phyloP scores from a whole-genome alignment of 495 filamentous ascomycete genomes.

The Lichenothelia convexa region DNA sequence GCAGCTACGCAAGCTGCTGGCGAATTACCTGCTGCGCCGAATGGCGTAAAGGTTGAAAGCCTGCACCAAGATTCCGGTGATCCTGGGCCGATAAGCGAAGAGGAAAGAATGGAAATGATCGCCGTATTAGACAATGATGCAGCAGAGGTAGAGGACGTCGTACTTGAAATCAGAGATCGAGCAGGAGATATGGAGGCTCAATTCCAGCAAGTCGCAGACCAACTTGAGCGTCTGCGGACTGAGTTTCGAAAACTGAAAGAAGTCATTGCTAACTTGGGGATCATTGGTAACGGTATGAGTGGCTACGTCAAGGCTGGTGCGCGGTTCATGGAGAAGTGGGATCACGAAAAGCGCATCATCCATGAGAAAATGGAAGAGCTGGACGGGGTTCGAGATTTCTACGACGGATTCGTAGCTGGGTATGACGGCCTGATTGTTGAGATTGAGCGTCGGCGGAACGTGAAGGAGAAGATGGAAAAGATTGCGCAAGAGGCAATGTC shows the following conservation, averaged over 20 bases:
- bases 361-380: conserved; percentile 51
- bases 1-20: conserved; percentile 36
- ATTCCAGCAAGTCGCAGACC: conserved; percentile 37
- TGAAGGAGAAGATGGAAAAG: conserved; percentile 52
- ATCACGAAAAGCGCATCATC: conserved; percentile 51
- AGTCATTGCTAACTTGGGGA: conserved; percentile 48
- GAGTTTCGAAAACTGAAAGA: conserved; percentile 30
- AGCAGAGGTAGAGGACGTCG: conserved; percentile 73
- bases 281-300: conserved; percentile 43
- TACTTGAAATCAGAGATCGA: conserved; percentile 60
- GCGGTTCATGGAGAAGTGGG: conserved; percentile 59
- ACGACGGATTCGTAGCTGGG: conserved; percentile 63
- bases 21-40: not conserved
- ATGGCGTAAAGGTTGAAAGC: conserved; percentile 1
- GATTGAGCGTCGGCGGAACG: conserved; percentile 48
- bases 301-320: conserved; percentile 49
- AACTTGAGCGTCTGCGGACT: conserved; percentile 33
- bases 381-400: conserved; percentile 52
- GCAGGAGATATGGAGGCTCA: conserved; percentile 58
- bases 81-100: conserved; percentile 51
- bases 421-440: conserved; percentile 76
- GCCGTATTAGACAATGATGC: conserved; percentile 69
- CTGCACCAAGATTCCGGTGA: conserved; percentile 31
- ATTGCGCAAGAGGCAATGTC: conserved; percentile 57
- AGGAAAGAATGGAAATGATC: conserved; percentile 69